phyloP scores from a whole-genome alignment of 495 filamentous ascomycete genomes.

The Trichoderma erinaceum region DNA sequence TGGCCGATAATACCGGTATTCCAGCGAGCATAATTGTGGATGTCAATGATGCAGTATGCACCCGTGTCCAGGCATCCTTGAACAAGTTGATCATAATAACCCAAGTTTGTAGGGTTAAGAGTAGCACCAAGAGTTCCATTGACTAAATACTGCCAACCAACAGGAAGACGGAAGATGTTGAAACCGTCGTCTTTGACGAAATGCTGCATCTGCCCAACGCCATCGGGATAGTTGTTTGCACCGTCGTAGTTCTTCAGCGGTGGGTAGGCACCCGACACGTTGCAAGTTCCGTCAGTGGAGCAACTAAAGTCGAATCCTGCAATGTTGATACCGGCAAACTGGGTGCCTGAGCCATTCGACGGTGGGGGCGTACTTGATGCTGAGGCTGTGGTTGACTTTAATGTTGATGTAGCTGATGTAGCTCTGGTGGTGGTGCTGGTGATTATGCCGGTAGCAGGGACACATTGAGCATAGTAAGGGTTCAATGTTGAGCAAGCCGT shows the following conservation, averaged over 20 bases:
- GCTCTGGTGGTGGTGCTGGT: neutral
- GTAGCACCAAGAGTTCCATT: constrained; percentile 39
- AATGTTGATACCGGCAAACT: constrained; percentile 33
- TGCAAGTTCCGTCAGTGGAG: constrained; percentile 38
- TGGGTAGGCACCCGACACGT: constrained; percentile 27
- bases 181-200: constrained; percentile 43
- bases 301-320: constrained; percentile 49
- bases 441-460: constrained; percentile 6
- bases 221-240: constrained; percentile 25
- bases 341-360: neutral
- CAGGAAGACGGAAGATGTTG: constrained; percentile 50
- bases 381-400: neutral
- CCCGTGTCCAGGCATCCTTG: constrained; percentile 53
- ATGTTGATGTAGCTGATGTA: neutral
- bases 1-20: constrained; percentile 52
- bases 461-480: constrained; percentile 4
- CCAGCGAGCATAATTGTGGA: constrained; percentile 50
- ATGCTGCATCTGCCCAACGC: constrained; percentile 47
- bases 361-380: neutral
- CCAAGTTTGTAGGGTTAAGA: constrained; percentile 40
- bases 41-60: constrained; percentile 53
- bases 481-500: neutral
- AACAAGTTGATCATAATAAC: constrained; percentile 49
- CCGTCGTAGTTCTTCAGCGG: constrained; percentile 24
- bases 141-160: constrained; percentile 48